phyloP scores from a whole-genome alignment of 2,329 filamentous ascomycete genomes.

The Mollisia scopiformis region DNA sequence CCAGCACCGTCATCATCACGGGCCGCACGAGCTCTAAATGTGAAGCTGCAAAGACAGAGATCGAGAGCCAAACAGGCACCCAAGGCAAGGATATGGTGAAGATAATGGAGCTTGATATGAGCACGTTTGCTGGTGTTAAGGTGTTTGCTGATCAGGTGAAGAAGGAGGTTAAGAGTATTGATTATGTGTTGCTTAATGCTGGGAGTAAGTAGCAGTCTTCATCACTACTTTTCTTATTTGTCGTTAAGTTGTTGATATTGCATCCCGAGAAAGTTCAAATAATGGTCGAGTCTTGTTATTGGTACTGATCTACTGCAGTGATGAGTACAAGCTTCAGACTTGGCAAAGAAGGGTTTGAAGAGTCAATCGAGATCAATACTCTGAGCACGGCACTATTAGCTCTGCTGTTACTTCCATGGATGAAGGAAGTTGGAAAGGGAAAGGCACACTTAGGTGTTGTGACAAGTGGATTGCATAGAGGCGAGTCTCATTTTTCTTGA shows the following conservation, averaged over 20 bases:
- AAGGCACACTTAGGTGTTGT: slow-evolving; percentile 31
- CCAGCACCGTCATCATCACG: slow-evolving; percentile 44
- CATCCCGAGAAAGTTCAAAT: too few relatives aligned
- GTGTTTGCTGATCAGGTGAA: slow-evolving; percentile 28
- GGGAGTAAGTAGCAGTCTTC: too few relatives aligned
- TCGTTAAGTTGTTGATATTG: too few relatives aligned
- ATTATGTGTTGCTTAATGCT: slow-evolving; percentile 37
- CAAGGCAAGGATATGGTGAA: slow-evolving; percentile 25
- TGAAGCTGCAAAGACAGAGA: slow-evolving; percentile 40
- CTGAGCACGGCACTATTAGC: slow-evolving; percentile 58
- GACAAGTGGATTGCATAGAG: slow-evolving; percentile 26
- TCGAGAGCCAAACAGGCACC: slow-evolving; percentile 35
- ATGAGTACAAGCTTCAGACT: slow-evolving; percentile 20
- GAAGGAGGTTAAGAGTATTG: slow-evolving; percentile 28
- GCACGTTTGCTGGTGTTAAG: slow-evolving; percentile 26
- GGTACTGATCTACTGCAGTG: too few relatives aligned
- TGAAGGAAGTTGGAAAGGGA: slow-evolving; percentile 40
- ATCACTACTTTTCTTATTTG: too few relatives aligned
- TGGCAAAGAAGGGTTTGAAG: slow-evolving; percentile 49
- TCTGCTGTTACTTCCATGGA: slow-evolving; percentile 52
- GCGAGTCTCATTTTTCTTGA: background rate
- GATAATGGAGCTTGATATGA: slow-evolving; percentile 32
- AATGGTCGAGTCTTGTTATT: too few relatives aligned
- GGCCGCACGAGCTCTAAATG: slow-evolving; percentile 41
- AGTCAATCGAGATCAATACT: slow-evolving; percentile 59